These are phyloP conservation scores for Terana coerulea DNA, from an alignment of 768 basidiomycete genomes.

Conservation along the genomic window DNA sequence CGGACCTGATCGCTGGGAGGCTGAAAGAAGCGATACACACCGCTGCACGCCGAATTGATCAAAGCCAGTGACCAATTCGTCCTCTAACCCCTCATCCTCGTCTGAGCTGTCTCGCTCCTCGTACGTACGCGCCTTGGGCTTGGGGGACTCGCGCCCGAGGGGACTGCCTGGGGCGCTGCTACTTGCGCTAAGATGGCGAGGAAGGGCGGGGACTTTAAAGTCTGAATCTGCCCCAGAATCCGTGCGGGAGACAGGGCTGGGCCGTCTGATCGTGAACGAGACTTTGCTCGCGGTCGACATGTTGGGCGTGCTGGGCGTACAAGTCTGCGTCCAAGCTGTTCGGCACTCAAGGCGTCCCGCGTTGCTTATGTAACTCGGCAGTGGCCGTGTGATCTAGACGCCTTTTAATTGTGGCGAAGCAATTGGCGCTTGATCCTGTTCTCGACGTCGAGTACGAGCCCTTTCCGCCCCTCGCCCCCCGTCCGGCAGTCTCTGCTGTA, in stretches of 20 bases:
- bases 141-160: slow-evolving; percentile 52
- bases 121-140: slow-evolving; percentile 23
- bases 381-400: too few species aligned
- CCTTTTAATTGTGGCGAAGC: too few species aligned
- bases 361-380: too few species aligned
- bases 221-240: slow-evolving; percentile 63
- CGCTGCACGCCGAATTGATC: slow-evolving; percentile 76
- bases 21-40: slow-evolving; percentile 52
- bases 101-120: slow-evolving; percentile 48
- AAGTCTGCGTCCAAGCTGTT: too few species aligned
- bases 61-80: slow-evolving; percentile 70
- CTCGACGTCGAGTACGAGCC: too few species aligned
- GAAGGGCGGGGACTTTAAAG: slow-evolving; percentile 61
- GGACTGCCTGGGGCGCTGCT: slow-evolving; percentile 26
- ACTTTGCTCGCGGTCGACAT: slow-evolving; percentile 39
- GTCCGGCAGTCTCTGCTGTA: too few species aligned
- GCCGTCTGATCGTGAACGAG: slow-evolving; percentile 84
- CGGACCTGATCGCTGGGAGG: slow-evolving; percentile 38
- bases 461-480: too few species aligned
- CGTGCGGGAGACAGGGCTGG: slow-evolving; percentile 63
- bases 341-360: too few species aligned
- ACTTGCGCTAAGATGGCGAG: slow-evolving; percentile 41
- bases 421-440: too few species aligned
- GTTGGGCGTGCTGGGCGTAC: too few species aligned
- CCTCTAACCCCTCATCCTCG: slow-evolving; percentile 49